These are phyloP conservation scores for Claviceps pazoutovae DNA, from an alignment of 2,329 filamentous ascomycete species.

Conservation along the genomic window DNA sequence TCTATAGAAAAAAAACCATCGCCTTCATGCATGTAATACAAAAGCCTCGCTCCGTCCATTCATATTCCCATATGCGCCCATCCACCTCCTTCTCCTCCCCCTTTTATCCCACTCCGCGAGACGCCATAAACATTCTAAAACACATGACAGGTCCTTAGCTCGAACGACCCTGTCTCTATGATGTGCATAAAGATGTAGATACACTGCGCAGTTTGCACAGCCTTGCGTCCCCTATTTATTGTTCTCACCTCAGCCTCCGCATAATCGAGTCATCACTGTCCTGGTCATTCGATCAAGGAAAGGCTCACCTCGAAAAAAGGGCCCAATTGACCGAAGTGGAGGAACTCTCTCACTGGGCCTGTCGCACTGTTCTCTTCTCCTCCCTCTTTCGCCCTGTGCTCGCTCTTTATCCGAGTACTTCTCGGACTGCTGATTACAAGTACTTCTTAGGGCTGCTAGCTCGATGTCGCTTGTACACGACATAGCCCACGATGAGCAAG, in stretches of 20 bases:
- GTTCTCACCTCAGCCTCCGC: background rate
- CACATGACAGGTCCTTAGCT: background rate
- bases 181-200: background rate
- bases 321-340: background rate
- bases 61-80: background rate
- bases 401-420: constrained; percentile 52
- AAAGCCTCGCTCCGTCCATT: background rate
- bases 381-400: background rate
- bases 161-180: background rate
- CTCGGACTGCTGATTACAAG: constrained; percentile 56
- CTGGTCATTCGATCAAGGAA: background rate
- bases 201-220: background rate
- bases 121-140: too few species aligned
- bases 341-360: background rate
- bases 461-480: constrained; percentile 68
- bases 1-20: too few species aligned
- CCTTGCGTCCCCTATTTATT: background rate
- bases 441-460: constrained; percentile 81
- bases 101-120: background rate
- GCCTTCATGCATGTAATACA: background rate
- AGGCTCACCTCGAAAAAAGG: background rate
- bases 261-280: background rate
- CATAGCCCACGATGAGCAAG: constrained; percentile 52
- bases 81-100: background rate
- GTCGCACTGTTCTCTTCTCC: background rate